Evolutionary conservation across 1,284 basidiomycete genomes (phyloP), one percentile per base, ranked within the genome.

Genomic region (Sanghuangporus weigelae): DNA sequence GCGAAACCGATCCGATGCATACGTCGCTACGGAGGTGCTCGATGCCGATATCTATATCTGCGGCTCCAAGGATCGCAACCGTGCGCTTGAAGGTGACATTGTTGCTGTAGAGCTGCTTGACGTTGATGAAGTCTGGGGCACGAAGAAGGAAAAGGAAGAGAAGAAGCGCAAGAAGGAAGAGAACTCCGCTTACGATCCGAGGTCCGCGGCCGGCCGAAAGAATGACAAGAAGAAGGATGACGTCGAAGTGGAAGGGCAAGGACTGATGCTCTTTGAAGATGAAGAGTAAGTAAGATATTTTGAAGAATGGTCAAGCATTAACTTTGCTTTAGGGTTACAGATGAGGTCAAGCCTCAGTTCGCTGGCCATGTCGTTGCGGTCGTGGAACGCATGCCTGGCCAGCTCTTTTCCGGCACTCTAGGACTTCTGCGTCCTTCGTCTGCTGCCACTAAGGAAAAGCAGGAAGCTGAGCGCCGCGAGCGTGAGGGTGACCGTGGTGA

Each of bases 91-190:
- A 74, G 97, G 97, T 46, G 97, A 99, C 74, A 95, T 99, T 64
- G 97, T 99, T 64, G 97, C 97, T 31, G 94, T 99, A 44, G 97
- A 99, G 76, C 85, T 99, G 51, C 84, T 99, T 64, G 96, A 99
- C 69, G 96, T 96, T 26, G 95, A 97, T 71, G 95, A 97, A 77
- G 96, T 99, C 7, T 98, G 97, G 97, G 89, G 90, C 21, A 97
- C 96, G 14, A 99, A 99, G 83, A 98, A 98, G 79, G 97, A 99
- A 79, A 99, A 99, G 80, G 96, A 99, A 75, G 97, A 99, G 81
- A 99, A 99, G 87, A 98, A 98, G 82, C 85, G 95, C 72, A 97
- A 97, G 78, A 99, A 99, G 84, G 97, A 99, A 78, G 97, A 99
- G 78, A 96, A 96, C 72, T 89, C 93, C 19, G 92, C 92, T 0